A percentile compares a stretch with the other conserved stretches of the same genome.
Evolutionary conservation across 306 rosid species (phyloP).

Genomic region (Begonia loranthoides): DNA sequence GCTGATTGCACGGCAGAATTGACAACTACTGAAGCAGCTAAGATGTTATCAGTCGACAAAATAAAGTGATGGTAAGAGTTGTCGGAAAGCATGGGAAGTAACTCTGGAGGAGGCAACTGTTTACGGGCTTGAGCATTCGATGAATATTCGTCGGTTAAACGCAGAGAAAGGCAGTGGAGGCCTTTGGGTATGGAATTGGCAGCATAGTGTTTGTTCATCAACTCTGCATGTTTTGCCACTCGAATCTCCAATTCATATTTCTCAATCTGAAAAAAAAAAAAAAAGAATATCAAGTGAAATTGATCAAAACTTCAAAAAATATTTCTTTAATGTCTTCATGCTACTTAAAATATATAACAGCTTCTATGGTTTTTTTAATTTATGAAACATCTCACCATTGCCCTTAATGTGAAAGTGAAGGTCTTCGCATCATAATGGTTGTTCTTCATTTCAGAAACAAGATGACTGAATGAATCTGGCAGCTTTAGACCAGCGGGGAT

Average conservation of each 20-base stretch:
- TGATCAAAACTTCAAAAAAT: not conserved
- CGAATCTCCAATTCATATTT: slow-evolving; percentile 81
- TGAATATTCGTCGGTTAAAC: slow-evolving; percentile 96
- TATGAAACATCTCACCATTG: slow-evolving; percentile 46
- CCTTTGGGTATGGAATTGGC: slow-evolving; percentile 96
- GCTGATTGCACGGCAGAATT: slow-evolving; percentile 85
- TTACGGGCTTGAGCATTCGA: slow-evolving; percentile 97
- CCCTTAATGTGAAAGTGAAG: slow-evolving; percentile 70
- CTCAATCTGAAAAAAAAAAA: slow-evolving; percentile 55
- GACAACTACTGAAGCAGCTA: slow-evolving; percentile 98
- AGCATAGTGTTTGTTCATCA: slow-evolving; percentile 91
- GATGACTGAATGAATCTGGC: slow-evolving; percentile 72
- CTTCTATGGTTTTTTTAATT: too few relatives aligned
- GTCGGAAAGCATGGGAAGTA: slow-evolving; percentile 76
- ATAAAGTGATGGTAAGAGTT: slow-evolving; percentile 84
- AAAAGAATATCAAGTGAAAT: not conserved
- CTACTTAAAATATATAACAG: too few relatives aligned
- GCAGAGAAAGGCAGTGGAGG: slow-evolving; percentile 88
- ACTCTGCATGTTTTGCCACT: slow-evolving; percentile 73
- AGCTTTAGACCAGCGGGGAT: slow-evolving; percentile 63
- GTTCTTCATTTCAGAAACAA: slow-evolving; percentile 79
- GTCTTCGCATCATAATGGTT: slow-evolving; percentile 75
- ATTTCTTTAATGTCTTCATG: not conserved
- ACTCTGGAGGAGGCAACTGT: slow-evolving; percentile 91
- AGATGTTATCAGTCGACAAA: slow-evolving; percentile 84